Percentiles rank a stretch among this genome's conserved stretches.
These are phyloP conservation scores for Nymphaea thermarum DNA, from an alignment of 164 flowering plant genomes.

Conservation along the genomic window DNA sequence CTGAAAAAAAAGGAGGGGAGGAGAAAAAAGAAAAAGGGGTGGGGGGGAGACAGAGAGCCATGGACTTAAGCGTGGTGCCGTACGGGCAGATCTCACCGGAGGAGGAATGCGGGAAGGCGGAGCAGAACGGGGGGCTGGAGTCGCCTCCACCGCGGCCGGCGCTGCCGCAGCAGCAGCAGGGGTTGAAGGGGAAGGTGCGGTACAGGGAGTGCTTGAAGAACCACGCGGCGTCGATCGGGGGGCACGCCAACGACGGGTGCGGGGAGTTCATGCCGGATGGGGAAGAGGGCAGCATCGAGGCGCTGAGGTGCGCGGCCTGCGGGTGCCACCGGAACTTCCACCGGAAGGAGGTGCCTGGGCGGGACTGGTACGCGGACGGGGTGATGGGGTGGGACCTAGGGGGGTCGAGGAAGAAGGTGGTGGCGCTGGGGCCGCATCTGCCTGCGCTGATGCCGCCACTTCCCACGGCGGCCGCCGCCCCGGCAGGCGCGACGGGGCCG, in stretches of 20 bases:
- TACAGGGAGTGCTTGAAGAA: conserved; percentile 39
- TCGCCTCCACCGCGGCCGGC: neutral
- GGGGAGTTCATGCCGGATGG: conserved; percentile 39
- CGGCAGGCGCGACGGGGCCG: neutral
- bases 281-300: conserved; percentile 1
- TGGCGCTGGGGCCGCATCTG: neutral
- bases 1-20: neutral
- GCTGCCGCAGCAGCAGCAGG: neutral
- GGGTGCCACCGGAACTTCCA: conserved; percentile 63
- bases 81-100: conserved; percentile 4
- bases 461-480: neutral
- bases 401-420: neutral
- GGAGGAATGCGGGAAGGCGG: neutral
- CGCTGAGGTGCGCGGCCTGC: conserved; percentile 28
- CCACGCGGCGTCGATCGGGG: conserved; percentile 43
- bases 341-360: conserved; percentile 18
- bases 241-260: conserved; percentile 44
- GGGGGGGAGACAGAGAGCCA: neutral
- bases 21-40: neutral
- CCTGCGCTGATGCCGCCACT: neutral
- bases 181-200: conserved; percentile 1
- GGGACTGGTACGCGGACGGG: conserved; percentile 9
- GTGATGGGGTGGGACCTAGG: neutral
- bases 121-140: neutral
- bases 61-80: conserved; percentile 16